Evolutionary conservation across 2,329 filamentous ascomycete genomes (phyloP), one percentile per base, ranked within the genome.

Genomic region (Magnaporthales sp.): DNA sequence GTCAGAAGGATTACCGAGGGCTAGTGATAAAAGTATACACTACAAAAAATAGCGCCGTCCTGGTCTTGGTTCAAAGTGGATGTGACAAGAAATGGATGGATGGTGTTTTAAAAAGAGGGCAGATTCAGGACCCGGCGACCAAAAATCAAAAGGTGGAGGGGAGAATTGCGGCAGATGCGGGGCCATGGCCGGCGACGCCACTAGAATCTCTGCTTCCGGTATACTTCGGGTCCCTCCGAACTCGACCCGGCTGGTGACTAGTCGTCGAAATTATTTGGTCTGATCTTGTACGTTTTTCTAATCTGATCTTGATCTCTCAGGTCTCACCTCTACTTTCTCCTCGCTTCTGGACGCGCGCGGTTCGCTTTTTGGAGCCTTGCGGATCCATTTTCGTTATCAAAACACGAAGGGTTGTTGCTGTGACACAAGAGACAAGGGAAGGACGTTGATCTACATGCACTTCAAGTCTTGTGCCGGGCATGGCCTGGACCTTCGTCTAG

Each of bases 11-110:
- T 60, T 60, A 15, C 56, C 56, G 56, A 60, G 56, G 24, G 56
- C 26, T 27, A 27, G 56, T 60, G 56, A 60, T 15, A 22, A 8
- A 27, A 15, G 56, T 60, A 26, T 60, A 60, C 56, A 60, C 56
- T 60, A 60, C 56, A n/a, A 60, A 19, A 58, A 60, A 27, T 60
- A 60, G 56, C 56, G 56, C 56, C 54, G 54, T 10, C n/a, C 54
- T n/a, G 54, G 54, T 58, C 56, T 60, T 60, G 56, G 56, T 27
- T 27, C 9, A 46, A 46, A 60, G 56, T 60, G 56, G 56, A 60
- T 60, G 56, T 60, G 56, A 60, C 56, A 19, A 60, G 38, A 46
- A 46, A 24, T 60, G 56, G 56, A 60, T 60, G 56, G 56, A 60
- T 15, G 56, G 56, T 60, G 24, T 60, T 60, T 60, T 60, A 27